Evolutionary conservation across 805 yeast genomes (phyloP).

Genomic region (Metschnikowia anglica): DNA sequence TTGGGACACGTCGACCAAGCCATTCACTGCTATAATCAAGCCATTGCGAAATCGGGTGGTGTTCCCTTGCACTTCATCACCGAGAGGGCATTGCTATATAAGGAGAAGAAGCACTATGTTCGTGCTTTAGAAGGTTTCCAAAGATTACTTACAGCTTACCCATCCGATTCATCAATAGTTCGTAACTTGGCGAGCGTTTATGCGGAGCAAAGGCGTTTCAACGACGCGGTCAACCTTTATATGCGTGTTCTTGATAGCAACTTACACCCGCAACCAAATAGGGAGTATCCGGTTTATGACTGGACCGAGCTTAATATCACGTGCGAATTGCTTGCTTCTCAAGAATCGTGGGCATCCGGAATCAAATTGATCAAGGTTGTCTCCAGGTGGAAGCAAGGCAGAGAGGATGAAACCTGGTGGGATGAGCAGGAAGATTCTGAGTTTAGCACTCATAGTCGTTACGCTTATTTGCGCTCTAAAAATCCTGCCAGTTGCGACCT

Average conservation of each 20-base stretch:
- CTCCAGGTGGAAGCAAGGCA: constrained; percentile 77
- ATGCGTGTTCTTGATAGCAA: constrained; percentile 62
- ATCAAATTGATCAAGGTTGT: constrained; percentile 64
- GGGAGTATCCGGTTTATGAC: constrained; percentile 56
- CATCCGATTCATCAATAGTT: constrained; percentile 57
- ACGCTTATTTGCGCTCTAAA: constrained; percentile 27
- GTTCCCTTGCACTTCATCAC: constrained; percentile 45
- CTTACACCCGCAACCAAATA: constrained; percentile 33
- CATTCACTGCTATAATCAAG: constrained; percentile 70
- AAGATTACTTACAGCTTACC: constrained; percentile 51
- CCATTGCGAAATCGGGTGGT: constrained; percentile 42
- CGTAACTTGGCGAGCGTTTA: constrained; percentile 56
- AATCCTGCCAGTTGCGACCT: constrained; percentile 13
- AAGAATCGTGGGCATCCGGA: constrained; percentile 62
- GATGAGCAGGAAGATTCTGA: constrained; percentile 74
- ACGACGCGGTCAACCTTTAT: constrained; percentile 75
- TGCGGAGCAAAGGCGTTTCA: constrained; percentile 57
- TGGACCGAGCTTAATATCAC: constrained; percentile 89
- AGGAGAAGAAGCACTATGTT: constrained; percentile 62
- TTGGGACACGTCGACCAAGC: constrained; percentile 75
- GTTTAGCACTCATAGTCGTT: constrained; percentile 61
- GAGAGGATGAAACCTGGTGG: constrained; percentile 69
- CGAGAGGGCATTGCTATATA: constrained; percentile 65
- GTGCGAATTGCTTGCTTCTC: constrained; percentile 73
- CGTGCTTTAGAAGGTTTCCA: constrained; percentile 76